phyloP scores from a whole-genome alignment of 495 filamentous ascomycete genomes.

The Neurospora discreta region DNA sequence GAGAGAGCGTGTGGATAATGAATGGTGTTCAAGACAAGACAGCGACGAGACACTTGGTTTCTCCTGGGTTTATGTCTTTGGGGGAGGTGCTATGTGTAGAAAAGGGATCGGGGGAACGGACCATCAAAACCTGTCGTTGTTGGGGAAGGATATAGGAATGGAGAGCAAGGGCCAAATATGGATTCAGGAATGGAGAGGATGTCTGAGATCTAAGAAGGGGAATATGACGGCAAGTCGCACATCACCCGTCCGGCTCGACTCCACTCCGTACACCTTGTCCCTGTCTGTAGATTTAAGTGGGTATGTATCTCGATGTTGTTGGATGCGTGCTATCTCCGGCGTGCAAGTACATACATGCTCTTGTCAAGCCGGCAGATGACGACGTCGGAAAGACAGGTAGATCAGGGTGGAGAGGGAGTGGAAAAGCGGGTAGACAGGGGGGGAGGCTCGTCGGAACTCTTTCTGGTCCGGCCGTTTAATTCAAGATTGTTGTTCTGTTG shows the following conservation, averaged over 20 bases:
- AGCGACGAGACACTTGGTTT: conserved; percentile 17
- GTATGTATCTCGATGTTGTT: neutral
- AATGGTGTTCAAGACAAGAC: conserved; percentile 19
- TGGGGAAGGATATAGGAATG: conserved; percentile 15
- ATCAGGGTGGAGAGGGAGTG: conserved; percentile 1
- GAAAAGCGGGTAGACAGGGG: conserved; percentile 12
- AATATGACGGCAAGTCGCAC: conserved; percentile 5
- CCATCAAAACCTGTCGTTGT: conserved; percentile 18
- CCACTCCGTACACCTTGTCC: neutral
- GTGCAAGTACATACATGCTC: no score
- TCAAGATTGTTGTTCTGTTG: conserved; percentile 23
- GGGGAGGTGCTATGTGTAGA: conserved; percentile 5
- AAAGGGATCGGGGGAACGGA: conserved; percentile 15
- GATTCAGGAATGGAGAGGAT: conserved; percentile 18
- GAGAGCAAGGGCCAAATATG: conserved; percentile 4
- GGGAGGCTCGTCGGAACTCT: neutral
- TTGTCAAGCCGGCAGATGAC: conserved; percentile 8
- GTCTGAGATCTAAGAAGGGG: conserved; percentile 12
- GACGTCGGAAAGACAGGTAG: conserved; percentile 1
- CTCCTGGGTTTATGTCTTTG: conserved; percentile 1
- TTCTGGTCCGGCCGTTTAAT: conserved; percentile 21
- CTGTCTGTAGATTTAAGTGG: neutral
- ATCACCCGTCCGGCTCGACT: conserved; percentile 5
- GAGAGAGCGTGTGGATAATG: neutral
- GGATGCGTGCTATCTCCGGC: neutral